Evolutionary conservation across 108 stramenopile species (phyloP).

Genomic region (Fragilariopsis cylindrus): DNA sequence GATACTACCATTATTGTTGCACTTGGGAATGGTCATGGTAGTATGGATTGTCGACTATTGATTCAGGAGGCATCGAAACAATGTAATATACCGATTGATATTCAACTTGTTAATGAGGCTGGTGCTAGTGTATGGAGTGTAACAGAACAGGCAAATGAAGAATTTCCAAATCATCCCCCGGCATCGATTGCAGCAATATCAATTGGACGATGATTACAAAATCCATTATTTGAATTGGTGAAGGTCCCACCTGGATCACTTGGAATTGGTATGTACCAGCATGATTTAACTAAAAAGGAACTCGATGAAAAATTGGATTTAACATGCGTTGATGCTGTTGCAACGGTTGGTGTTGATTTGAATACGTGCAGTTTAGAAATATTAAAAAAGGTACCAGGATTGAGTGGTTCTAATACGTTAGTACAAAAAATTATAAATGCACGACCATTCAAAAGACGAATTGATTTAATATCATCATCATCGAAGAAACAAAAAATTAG

Average conservation of each 20-base stretch:
- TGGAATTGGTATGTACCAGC: conserved; percentile 80
- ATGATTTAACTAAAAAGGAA: conserved; percentile 56
- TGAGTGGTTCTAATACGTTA: conserved; percentile 35
- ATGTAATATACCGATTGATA: conserved; percentile 32
- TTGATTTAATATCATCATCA: conserved; percentile 37
- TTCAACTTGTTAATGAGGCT: conserved; percentile 66
- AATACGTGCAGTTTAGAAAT: conserved; percentile 51
- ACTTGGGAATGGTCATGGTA: conserved; percentile 72
- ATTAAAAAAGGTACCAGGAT: conserved; percentile 57
- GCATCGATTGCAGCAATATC: conserved; percentile 59
- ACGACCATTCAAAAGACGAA: conserved; percentile 44
- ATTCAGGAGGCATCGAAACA: conserved; percentile 41
- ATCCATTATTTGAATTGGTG: conserved; percentile 64
- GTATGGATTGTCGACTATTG: conserved; percentile 46
- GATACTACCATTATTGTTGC: conserved; percentile 24
- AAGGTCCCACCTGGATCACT: conserved; percentile 62
- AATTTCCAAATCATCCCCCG: conserved; percentile 57
- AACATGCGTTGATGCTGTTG: conserved; percentile 54
- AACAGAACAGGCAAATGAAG: conserved; percentile 46
- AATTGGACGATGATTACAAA: conserved; percentile 61
- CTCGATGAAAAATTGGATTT: conserved; percentile 54
- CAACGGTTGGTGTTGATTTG: conserved; percentile 61
- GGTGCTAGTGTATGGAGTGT: conserved; percentile 83
- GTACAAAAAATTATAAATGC: conserved; percentile 41
- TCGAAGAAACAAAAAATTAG: conserved; percentile 16